Evolutionary conservation across 768 basidiomycete genomes (phyloP), one percentile per base, ranked within the genome.

Genomic region (Holtermannia corniformis): DNA sequence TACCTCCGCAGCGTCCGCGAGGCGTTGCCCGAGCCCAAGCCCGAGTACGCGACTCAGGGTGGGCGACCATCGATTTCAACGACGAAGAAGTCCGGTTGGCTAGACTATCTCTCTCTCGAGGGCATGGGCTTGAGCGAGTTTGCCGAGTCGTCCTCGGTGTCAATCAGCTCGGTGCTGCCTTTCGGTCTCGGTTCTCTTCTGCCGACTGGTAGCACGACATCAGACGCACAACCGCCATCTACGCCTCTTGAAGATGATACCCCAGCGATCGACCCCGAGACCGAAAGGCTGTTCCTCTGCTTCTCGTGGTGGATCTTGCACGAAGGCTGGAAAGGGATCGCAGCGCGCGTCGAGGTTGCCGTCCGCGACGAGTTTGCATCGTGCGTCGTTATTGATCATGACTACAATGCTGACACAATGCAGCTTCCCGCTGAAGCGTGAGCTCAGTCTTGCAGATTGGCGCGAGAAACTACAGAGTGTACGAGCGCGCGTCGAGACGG

Each of bases 281-380:
- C 82, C 4, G 89, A 92, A 70, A 76, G 80, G 55, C 81, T 82
- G 64, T 96, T 82, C 65, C 74, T 95, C 47, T 88, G 86, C 0
- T 79, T 92, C 61, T 86, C 83, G 37, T 96, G 90, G 89, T 93
- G 90, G 89, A 76, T 93, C 10, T 63, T 93, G 51, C 83, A 95
- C 65, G 84, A 89, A 3, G 90, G 92, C 0, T 93, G 91, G 90
- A 86, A 84, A 60, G 83, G 84, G 53, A 78, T 96, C 0, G 82
- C 80, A 0, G 81, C 82, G 58, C 75, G 86, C 37, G 85, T 91
- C 0, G 74, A 82, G 59, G 73, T 78, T 27, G 84, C 80, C 0
- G 87, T 91, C 0, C 83, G 87, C 62, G 83, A 84, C 53, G 87
- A 86, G 0, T 87, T 95, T 52, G 83, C 87, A 49, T 81, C 81